Evolutionary conservation across 2,329 filamentous ascomycete species (phyloP).

Genomic region (Emmonsiellopsis sp.): DNA sequence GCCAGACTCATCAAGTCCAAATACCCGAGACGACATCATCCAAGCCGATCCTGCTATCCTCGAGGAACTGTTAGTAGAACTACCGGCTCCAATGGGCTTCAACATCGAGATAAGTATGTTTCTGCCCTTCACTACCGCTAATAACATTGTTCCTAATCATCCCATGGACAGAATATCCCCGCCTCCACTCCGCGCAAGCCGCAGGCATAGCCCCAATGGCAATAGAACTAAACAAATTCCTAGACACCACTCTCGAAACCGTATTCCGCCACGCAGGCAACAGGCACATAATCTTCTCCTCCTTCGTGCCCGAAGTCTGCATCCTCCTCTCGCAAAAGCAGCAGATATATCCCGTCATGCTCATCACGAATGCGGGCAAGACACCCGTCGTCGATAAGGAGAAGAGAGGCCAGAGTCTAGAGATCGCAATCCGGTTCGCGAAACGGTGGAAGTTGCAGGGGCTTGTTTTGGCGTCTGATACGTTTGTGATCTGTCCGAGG

Average conservation of each 20-base stretch:
- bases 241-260: conserved; percentile 28
- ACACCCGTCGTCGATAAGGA: conserved; percentile 18
- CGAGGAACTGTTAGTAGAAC: conserved; percentile 26
- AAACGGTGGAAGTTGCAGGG: conserved; percentile 29
- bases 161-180: conserved; percentile 29
- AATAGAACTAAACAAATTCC: conserved; percentile 32
- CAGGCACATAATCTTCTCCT: conserved; percentile 25
- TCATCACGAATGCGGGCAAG: conserved; percentile 22
- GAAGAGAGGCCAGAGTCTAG: conserved; percentile 27
- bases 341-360: conserved; percentile 17
- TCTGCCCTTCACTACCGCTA: neutral
- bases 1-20: conserved; percentile 22
- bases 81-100: conserved; percentile 30
- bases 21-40: conserved; percentile 30
- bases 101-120: conserved; percentile 35
- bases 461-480: conserved; percentile 28
- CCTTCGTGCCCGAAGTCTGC: conserved; percentile 22
- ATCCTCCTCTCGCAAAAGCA: conserved; percentile 19
- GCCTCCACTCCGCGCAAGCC: conserved; percentile 29
- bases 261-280: conserved; percentile 17
- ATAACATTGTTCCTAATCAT: neutral
- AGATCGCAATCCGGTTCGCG: conserved; percentile 32
- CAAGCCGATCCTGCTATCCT: conserved; percentile 31
- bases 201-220: conserved; percentile 26
- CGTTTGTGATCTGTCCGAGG: conserved; percentile 28